Base-by-base conservation (phyloP, 345 rosid genomes). In the Eucalyptus globulus region DNA sequence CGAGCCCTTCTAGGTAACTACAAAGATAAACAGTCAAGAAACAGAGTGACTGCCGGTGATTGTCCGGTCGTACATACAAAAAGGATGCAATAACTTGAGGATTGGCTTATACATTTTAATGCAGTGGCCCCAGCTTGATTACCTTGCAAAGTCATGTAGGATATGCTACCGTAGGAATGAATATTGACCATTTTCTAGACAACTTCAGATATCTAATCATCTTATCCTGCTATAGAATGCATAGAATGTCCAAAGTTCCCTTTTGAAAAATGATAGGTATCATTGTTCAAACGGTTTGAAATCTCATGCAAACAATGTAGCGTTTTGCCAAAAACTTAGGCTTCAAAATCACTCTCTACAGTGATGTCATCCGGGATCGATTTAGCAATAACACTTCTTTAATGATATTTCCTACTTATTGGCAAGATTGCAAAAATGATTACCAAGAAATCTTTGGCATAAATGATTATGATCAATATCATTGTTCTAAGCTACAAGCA, bases 1-100 rank as follows among this genome's bases (percentile, higher is more conserved):
- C 97, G 11, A 97, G 95, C 87, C 89, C 88, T 91, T 94, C 94
- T 47, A 96, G 94, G 93, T 97, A 96, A 89, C 94, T 95, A 89
- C 89, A 69, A 83, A 34, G 11, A 37, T 81, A 88, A 34, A 54
- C 26, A 47, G 29, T 24, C 47, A 40, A 40, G 27, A 76, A 76
- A 40, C 47, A 76, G 83, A 76, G 47, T 21, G 85, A 76, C 43
- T 76, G 83, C 47, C 47, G 15, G 47, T 40, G 9, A 76, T 76
- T 76, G 29, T 76, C 47, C 21, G 27, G 47, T 21, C 27, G 9
- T 40, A 44, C 47, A 11, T 40, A 37, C 5, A 12, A 76, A 37
- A 69, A 76, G 83, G 27, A 76, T 40, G 83, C 47, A 76, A 76
- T 27, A 76, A 76, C 47, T 76, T 40, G 83, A 37, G 12, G 83